These are phyloP conservation scores for Monilinia laxa DNA, from an alignment of 2,329 filamentous ascomycete genomes.

Conservation along the genomic window DNA sequence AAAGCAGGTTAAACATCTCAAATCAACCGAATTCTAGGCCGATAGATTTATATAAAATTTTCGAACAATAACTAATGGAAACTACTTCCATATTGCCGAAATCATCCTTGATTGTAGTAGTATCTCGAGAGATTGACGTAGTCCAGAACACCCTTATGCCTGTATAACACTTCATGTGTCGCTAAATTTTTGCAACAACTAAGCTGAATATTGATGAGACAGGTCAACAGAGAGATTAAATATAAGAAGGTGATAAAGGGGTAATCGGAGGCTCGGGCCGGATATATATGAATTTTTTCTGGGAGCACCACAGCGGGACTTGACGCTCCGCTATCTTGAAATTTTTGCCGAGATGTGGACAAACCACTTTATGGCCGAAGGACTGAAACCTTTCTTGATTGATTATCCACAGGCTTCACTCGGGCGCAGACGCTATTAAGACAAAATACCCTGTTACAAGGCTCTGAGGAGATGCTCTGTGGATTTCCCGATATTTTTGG, in stretches of 20 bases:
- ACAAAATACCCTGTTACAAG: not conserved
- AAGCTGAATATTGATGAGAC: not conserved
- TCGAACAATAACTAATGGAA: not conserved
- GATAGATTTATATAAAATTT: not conserved
- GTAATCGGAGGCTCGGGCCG: constrained; percentile 19
- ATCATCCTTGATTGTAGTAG: not conserved
- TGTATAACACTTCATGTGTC: not conserved
- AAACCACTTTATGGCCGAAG: not conserved
- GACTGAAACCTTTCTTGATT: not conserved
- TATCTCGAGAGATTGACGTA: not conserved
- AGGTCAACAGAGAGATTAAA: not conserved
- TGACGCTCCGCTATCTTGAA: not conserved
- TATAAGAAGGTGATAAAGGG: not conserved
- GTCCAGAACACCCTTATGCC: not conserved
- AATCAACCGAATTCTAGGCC: not conserved
- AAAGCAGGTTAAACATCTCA: not conserved
- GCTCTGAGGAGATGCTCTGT: not conserved
- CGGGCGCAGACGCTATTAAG: not conserved
- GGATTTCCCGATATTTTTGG: not conserved
- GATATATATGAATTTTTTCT: not conserved
- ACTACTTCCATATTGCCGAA: constrained; percentile 1
- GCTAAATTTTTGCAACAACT: not conserved
- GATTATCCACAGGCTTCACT: not conserved
- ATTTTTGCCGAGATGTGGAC: not conserved
- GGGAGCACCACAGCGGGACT: not conserved